Percentiles rank a stretch among this genome's conserved stretches.
Evolutionary conservation across 352 stramenopile species (phyloP).

Genomic region (Pythium pyrilobum): DNA sequence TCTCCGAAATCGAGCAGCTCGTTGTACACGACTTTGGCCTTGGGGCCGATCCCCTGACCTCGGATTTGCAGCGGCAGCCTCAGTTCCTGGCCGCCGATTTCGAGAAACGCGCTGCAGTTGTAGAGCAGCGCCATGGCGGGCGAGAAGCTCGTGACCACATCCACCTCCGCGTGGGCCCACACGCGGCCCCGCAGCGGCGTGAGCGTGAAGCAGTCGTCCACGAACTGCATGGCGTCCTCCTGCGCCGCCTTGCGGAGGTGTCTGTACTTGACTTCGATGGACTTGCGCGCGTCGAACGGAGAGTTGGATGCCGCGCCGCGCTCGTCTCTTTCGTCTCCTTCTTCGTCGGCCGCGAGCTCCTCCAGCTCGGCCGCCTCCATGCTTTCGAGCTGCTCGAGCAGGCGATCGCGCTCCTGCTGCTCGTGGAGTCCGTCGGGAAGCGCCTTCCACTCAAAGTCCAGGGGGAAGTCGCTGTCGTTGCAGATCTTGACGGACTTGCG

Average conservation of each 20-base stretch:
- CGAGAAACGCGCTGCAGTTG: constrained; percentile 77
- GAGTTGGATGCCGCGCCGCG: constrained; percentile 17
- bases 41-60: constrained; percentile 89
- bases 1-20: constrained; percentile 93
- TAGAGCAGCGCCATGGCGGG: constrained; percentile 82
- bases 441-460: constrained; percentile 92
- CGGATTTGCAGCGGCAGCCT: constrained; percentile 87
- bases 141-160: constrained; percentile 89
- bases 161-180: constrained; percentile 90
- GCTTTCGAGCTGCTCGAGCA: constrained; percentile 78
- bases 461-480: constrained; percentile 90
- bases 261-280: constrained; percentile 89
- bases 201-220: constrained; percentile 91
- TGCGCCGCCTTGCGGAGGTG: constrained; percentile 85
- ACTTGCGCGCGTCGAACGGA: constrained; percentile 53
- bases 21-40: constrained; percentile 91
- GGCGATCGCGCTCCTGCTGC: constrained; percentile 68
- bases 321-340: constrained; percentile 12
- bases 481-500: constrained; percentile 89
- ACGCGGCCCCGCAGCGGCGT: constrained; percentile 86
- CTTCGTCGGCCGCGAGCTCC: constrained; percentile 51
- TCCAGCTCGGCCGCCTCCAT: constrained; percentile 77
- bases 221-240: constrained; percentile 92
- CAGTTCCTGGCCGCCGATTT: constrained; percentile 86
- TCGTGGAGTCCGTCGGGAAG: constrained; percentile 73